Evolutionary conservation across 1,284 basidiomycete genomes (phyloP).

Genomic region (Ganoderma lucidum): DNA sequence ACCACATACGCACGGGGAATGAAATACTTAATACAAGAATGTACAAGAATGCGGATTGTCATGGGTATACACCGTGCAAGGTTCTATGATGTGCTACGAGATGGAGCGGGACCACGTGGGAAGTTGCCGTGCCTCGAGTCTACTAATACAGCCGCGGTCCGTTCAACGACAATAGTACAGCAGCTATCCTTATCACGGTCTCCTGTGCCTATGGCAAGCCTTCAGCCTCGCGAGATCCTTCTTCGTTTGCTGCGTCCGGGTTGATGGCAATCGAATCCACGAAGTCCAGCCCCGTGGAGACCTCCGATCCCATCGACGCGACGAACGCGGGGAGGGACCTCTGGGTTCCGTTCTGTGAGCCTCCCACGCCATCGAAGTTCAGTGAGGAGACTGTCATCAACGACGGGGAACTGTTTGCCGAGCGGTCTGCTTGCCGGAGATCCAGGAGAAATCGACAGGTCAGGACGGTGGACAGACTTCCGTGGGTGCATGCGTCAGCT

Average conservation of each 20-base stretch:
- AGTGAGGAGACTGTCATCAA: background rate
- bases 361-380: background rate
- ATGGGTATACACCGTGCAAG: too few relatives aligned
- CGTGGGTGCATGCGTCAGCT: background rate
- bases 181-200: background rate
- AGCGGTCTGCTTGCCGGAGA: background rate
- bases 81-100: too few relatives aligned
- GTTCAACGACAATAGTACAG: too few relatives aligned
- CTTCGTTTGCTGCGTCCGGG: background rate
- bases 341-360: background rate
- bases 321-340: background rate
- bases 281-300: background rate
- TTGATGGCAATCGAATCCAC: background rate
- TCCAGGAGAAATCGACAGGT: background rate
- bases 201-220: background rate
- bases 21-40: too few relatives aligned
- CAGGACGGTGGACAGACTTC: background rate
- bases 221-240: background rate
- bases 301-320: background rate
- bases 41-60: too few relatives aligned
- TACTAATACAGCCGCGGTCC: too few relatives aligned
- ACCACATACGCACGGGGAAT: too few relatives aligned
- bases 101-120: too few relatives aligned
- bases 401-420: background rate
- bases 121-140: too few relatives aligned